A percentile compares a stretch with the other conserved stretches of the same genome.
Conservation (phyloP, 306 rosid species). For the Vachellia pachyceras region DNA sequence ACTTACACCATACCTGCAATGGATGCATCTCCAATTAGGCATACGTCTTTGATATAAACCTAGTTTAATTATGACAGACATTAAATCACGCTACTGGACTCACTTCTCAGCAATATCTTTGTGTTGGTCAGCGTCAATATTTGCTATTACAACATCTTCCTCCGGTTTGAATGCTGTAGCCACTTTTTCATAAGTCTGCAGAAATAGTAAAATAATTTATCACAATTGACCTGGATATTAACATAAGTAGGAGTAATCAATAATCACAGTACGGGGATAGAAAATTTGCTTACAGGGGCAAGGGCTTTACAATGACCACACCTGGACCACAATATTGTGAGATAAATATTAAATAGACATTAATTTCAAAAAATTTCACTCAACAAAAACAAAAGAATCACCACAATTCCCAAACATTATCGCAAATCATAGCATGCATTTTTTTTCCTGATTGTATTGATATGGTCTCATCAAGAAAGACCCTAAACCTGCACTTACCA, state of each 20-base stretch:
- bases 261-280: slow-evolving; percentile 19
- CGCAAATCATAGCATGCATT: background rate
- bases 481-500: slow-evolving; percentile 58
- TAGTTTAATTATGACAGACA: slow-evolving; percentile 21
- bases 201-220: slow-evolving; percentile 19
- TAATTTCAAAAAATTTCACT: slow-evolving; percentile 6
- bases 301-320: slow-evolving; percentile 96
- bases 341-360: slow-evolving; percentile 1
- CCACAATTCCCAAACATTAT: background rate
- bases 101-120: slow-evolving; percentile 82
- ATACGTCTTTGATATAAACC: slow-evolving; percentile 16
- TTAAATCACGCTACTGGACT: slow-evolving; percentile 39
- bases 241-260: slow-evolving; percentile 27
- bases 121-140: slow-evolving; percentile 74
- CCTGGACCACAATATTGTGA: slow-evolving; percentile 54
- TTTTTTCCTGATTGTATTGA: background rate
- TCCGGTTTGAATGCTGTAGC: slow-evolving; percentile 80
- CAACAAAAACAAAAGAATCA: background rate
- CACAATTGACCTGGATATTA: slow-evolving; percentile 27
- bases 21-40: slow-evolving; percentile 34
- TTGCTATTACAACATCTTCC: slow-evolving; percentile 75
- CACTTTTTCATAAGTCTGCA: slow-evolving; percentile 81
- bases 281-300: slow-evolving; percentile 75
- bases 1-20: slow-evolving; percentile 73
- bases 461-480: background rate